Conservation (phyloP, 2,329 filamentous ascomycete species). For the Neophaeococcomyces mojaviensis region DNA sequence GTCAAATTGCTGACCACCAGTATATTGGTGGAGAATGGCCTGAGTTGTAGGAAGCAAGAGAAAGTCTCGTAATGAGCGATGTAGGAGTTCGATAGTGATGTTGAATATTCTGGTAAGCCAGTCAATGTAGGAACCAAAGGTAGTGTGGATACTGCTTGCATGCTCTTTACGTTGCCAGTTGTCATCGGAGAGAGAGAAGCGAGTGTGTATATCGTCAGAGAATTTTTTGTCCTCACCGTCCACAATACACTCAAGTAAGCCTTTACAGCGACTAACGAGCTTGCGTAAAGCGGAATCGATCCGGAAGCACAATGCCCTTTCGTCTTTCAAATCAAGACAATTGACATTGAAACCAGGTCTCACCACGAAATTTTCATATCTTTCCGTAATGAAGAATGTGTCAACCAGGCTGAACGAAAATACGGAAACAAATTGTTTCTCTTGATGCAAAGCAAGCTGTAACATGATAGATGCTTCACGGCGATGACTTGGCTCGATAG, state of each 20-base stretch:
- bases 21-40: conserved; percentile 1
- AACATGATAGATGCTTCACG: conserved; percentile 10
- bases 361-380: background rate
- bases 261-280: conserved; percentile 6
- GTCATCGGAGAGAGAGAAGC: background rate
- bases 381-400: background rate
- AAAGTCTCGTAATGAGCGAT: conserved; percentile 5
- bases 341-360: background rate
- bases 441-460: conserved; percentile 10
- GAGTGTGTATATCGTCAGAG: too few relatives aligned
- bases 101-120: background rate
- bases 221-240: background rate
- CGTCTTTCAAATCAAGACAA: background rate
- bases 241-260: background rate
- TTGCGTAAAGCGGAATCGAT: background rate
- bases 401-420: background rate
- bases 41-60: background rate
- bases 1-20: background rate
- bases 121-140: background rate
- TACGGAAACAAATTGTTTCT: background rate
- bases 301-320: background rate
- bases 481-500: conserved; percentile 7
- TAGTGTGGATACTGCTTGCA: too few relatives aligned
- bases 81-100: background rate
- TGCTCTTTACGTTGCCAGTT: too few relatives aligned